Base-by-base conservation (phyloP, 2,329 filamentous ascomycete species). In the Ascochyta lentis region DNA sequence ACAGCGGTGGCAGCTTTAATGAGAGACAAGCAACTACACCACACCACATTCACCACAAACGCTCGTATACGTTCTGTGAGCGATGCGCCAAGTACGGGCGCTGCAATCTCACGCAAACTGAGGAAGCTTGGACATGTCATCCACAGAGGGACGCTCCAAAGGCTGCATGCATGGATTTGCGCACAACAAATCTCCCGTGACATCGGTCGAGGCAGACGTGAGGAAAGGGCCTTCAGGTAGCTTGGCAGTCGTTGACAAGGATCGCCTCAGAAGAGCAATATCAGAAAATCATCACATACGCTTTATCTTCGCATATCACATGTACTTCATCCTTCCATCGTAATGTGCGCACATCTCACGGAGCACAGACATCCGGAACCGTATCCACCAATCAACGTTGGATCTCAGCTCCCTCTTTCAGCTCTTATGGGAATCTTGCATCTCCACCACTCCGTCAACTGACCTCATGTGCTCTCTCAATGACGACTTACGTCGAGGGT, bases 391-490 rank as follows among this genome's bases (percentile, higher is more conserved):
- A 3, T 49, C 8, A 38, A 7, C 16, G 10, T 13, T 35, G 13
- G 12, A 4, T 4, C 33, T n/a, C n/a, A n/a, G n/a, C n/a, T n/a
- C n/a, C n/a, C n/a, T n/a, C n/a, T n/a, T n/a, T n/a, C n/a, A n/a
- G n/a, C n/a, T n/a, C n/a, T n/a, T n/a, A n/a, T n/a, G n/a, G n/a
- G 4, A 31, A 29, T 42, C n/a, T 15, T 22, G 19, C 26, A 42
- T 16, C 41, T 24, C 27, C 10, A 23, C 41, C 27, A 33, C 16
- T 23, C 26, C 41, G 12, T 23, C 19, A 7, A 19, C 41, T 49
- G 41, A 39, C 45, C 46, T 45, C 46, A 41, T 49, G 35, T 42
- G 29, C 12, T 26, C 23, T n/a, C 45, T 16, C 4, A 46, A 50
- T 42, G 41, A 50, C 41, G 52, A 24, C 40, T 34, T 29, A 9